These are phyloP conservation scores for Fusarium subglutinans DNA, from an alignment of 2,329 filamentous ascomycete genomes.

Conservation along the genomic window DNA sequence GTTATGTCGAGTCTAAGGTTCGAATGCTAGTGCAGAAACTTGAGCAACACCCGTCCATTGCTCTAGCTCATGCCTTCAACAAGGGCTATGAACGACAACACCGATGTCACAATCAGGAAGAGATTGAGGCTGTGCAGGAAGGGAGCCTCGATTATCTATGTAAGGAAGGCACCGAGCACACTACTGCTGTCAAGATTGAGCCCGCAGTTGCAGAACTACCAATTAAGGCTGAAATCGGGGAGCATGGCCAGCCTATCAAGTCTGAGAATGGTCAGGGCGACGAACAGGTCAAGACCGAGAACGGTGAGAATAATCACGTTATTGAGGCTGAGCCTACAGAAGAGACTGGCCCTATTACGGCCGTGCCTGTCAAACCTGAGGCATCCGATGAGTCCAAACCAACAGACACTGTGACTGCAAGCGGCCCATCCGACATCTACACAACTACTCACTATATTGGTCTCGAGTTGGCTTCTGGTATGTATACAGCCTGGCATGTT, in stretches of 20 bases:
- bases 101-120: constrained; percentile 65
- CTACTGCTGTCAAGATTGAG: constrained; percentile 36
- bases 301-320: constrained; percentile 43
- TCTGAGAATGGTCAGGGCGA: constrained; percentile 48
- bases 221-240: constrained; percentile 55
- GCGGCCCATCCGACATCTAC: constrained; percentile 64
- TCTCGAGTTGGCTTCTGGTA: constrained; percentile 80
- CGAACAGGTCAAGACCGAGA: constrained; percentile 48
- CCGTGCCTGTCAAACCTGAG: constrained; percentile 21
- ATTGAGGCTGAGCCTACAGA: constrained; percentile 39
- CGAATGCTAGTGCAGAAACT: constrained; percentile 84
- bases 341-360: constrained; percentile 40
- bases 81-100: constrained; percentile 91
- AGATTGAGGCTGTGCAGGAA: constrained; percentile 63
- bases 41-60: constrained; percentile 82
- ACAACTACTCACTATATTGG: constrained; percentile 97
- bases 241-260: constrained; percentile 52
- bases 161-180: constrained; percentile 52
- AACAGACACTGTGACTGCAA: constrained; percentile 8
- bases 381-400: constrained; percentile 6
- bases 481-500: constrained; percentile 43
- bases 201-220: constrained; percentile 44
- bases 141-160: constrained; percentile 60
- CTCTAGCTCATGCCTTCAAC: constrained; percentile 88
- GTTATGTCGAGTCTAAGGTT: constrained; percentile 92